phyloP scores from a whole-genome alignment of 2,329 filamentous ascomycete genomes.

The Nemania serpens region DNA sequence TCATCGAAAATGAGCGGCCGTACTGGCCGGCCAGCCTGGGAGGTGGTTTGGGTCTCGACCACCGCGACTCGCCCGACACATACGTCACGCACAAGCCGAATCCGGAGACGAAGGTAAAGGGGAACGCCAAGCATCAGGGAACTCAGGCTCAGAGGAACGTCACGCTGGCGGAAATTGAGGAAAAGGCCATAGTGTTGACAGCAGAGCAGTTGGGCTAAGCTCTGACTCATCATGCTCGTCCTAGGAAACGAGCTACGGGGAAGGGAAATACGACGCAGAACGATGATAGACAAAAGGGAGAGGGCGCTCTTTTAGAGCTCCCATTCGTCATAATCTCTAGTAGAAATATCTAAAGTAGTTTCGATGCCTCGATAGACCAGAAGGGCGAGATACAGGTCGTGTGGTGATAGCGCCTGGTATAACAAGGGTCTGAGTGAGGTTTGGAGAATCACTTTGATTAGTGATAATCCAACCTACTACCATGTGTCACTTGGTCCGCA shows the following conservation, averaged over 20 bases:
- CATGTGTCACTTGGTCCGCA: no score
- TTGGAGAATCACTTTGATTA: no score
- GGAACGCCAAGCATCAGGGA: background rate
- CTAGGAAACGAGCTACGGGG: background rate
- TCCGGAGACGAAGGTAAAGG: background rate
- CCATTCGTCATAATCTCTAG: no score
- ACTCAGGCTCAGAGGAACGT: background rate
- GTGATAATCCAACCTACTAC: no score
- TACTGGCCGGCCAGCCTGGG: background rate
- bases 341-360: no score
- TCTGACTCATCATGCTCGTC: background rate
- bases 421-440: no score
- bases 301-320: no score
- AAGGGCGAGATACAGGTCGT: no score
- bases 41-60: background rate
- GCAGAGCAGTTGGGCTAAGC: background rate
- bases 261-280: no score
- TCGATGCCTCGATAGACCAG: no score
- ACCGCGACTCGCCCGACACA: background rate
- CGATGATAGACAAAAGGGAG: no score
- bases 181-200: background rate
- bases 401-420: no score
- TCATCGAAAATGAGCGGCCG: background rate
- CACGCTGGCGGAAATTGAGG: background rate
- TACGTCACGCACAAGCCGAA: background rate